A percentile compares a stretch with the other conserved stretches of the same genome.
Evolutionary conservation across 768 basidiomycete species (phyloP).

Genomic region (Mycena chlorophos): DNA sequence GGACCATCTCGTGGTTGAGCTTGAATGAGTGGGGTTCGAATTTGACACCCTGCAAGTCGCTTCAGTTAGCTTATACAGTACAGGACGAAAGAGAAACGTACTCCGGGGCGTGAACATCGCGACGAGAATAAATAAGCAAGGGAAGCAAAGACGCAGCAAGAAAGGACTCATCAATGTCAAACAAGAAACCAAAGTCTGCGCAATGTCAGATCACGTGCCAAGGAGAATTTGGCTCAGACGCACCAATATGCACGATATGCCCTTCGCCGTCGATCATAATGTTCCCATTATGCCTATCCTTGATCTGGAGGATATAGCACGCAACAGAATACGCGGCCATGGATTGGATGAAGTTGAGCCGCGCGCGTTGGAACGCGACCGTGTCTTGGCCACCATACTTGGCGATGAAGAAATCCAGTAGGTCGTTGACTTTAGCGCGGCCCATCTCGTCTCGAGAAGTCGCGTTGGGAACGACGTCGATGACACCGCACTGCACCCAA

Average conservation of each 20-base stretch:
- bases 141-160: constrained; percentile 63
- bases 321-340: constrained; percentile 99
- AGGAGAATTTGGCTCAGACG: constrained; percentile 25
- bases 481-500: constrained; percentile 91
- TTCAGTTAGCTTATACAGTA: constrained; percentile 7
- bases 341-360: constrained; percentile 94
- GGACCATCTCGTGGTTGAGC: constrained; percentile 97
- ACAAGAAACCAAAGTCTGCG: constrained; percentile 92
- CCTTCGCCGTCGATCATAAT: constrained; percentile 99
- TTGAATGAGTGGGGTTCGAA: constrained; percentile 99
- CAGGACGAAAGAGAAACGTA: constrained; percentile 31
- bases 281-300: constrained; percentile 98
- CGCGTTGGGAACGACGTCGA: constrained; percentile 96
- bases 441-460: constrained; percentile 99
- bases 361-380: constrained; percentile 85
- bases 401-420: constrained; percentile 89
- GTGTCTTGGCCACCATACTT: constrained; percentile 93
- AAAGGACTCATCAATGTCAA: constrained; percentile 91
- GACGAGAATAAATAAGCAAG: constrained; percentile 16
- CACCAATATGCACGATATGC: constrained; percentile 94
- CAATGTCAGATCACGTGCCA: constrained; percentile 3
- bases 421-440: constrained; percentile 94
- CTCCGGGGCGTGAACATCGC: constrained; percentile 65
- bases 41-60: constrained; percentile 90
- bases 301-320: constrained; percentile 97